Evolutionary conservation across 164 flowering plant species (phyloP), one percentile per base, ranked within the genome.

Genomic region (Houttuynia cordata): DNA sequence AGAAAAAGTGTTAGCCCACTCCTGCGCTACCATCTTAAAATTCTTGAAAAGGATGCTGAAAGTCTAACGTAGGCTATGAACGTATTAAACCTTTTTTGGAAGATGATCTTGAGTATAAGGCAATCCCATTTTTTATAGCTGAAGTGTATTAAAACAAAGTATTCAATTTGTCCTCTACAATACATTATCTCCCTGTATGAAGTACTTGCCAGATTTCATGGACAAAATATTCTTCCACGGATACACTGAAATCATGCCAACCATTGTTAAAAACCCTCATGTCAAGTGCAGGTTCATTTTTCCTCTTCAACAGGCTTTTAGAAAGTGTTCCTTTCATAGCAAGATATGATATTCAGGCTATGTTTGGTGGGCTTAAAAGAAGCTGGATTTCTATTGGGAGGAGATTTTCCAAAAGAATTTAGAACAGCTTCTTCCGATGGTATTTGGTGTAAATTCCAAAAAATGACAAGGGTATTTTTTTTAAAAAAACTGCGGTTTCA

Each of bases 311-410:
- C n/a, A n/a, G n/a, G n/a, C n/a, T n/a, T n/a, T n/a, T n/a, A n/a
- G n/a, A n/a, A n/a, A n/a, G n/a, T n/a, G n/a, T n/a, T n/a, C 92
- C 95, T 15, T 86, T 96, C 10, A 88, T 90, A 68, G 91, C 97
- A 0, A 77, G 95, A 59, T 86, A 86, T 67, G 91, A 80, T 24
- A 93, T 93, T 37, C 88, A 86, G n/a, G n/a, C n/a, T n/a, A n/a
- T n/a, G n/a, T n/a, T n/a, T n/a, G n/a, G n/a, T n/a, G n/a, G n/a
- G n/a, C n/a, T n/a, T n/a, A n/a, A n/a, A n/a, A n/a, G n/a, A n/a
- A n/a, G n/a, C n/a, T n/a, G n/a, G n/a, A n/a, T n/a, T n/a, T n/a
- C n/a, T n/a, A n/a, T n/a, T n/a, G n/a, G n/a, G n/a, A n/a, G n/a
- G n/a, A n/a, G n/a, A n/a, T n/a, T n/a, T n/a, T n/a, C n/a, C n/a